phyloP scores from a whole-genome alignment of 139 green algal species.

The Chlorella sp. region DNA sequence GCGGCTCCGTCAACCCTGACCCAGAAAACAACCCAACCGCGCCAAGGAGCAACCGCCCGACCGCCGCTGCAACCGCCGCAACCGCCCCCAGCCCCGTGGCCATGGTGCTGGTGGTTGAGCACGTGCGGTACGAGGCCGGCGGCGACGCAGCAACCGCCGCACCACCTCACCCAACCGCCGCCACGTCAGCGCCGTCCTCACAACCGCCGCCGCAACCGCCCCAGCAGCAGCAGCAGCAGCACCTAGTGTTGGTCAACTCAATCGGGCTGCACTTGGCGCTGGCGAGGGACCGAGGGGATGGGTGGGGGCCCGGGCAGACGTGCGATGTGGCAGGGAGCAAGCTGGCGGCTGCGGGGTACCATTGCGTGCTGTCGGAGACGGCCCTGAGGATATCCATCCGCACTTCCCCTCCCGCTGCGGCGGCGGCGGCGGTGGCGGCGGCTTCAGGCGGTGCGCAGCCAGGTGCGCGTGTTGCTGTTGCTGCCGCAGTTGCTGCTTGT shows the following conservation, averaged over 20 bases:
- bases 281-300: constrained; percentile 19
- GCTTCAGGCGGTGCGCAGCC: no score
- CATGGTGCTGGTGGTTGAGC: background rate
- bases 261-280: constrained; percentile 39
- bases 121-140: constrained; percentile 7
- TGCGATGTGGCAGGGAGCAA: constrained; percentile 7
- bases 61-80: background rate
- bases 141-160: no score
- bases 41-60: no score
- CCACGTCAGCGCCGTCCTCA: no score
- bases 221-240: constrained; percentile 15
- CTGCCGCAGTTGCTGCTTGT: constrained; percentile 38
- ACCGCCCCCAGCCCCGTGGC: background rate
- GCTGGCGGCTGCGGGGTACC: constrained; percentile 33
- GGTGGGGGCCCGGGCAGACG: constrained; percentile 9
- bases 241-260: constrained; percentile 34
- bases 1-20: no score
- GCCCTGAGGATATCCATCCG: constrained; percentile 1
- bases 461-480: no score
- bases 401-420: no score
- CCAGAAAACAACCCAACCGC: no score
- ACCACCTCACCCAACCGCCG: no score
- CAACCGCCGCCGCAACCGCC: background rate
- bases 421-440: no score
- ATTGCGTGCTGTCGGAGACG: constrained; percentile 40